Conservation (phyloP, 1,284 basidiomycete species). For the Ceratorhiza oryzae-sativae region DNA sequence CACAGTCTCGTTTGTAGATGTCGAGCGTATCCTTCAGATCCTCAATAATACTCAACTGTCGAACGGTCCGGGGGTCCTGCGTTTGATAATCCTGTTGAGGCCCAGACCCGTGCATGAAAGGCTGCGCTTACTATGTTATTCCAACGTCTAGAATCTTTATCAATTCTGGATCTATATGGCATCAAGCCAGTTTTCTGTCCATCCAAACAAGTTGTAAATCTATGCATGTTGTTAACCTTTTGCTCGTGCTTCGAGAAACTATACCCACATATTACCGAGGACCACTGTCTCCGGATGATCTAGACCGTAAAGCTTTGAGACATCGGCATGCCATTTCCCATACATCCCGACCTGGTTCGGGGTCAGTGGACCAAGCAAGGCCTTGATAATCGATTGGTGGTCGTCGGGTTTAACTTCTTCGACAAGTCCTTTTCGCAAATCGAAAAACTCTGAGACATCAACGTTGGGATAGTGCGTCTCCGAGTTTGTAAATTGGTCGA, state of each 20-base stretch:
- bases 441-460: constrained; percentile 18
- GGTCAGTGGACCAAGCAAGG: constrained; percentile 12
- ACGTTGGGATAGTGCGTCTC: constrained; percentile 19
- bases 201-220: constrained; percentile 27
- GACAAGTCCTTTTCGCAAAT: background rate
- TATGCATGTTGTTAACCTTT: background rate
- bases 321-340: constrained; percentile 24
- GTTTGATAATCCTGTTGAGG: background rate
- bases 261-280: constrained; percentile 31
- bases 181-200: constrained; percentile 21
- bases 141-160: constrained; percentile 13
- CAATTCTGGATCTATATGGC: background rate
- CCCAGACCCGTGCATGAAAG: too few relatives aligned
- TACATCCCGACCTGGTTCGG: constrained; percentile 36
- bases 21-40: constrained; percentile 16
- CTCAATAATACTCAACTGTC: constrained; percentile 13
- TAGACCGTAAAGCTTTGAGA: background rate
- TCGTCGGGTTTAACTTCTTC: constrained; percentile 10
- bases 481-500: constrained; percentile 33
- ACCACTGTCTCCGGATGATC: constrained; percentile 19
- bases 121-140: constrained; percentile 10
- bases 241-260: too few relatives aligned
- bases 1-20: background rate
- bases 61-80: background rate
- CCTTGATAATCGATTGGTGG: background rate